Evolutionary conservation across 2,329 filamentous ascomycete species (phyloP).

Genomic region (Trematosphaeria pertusa): DNA sequence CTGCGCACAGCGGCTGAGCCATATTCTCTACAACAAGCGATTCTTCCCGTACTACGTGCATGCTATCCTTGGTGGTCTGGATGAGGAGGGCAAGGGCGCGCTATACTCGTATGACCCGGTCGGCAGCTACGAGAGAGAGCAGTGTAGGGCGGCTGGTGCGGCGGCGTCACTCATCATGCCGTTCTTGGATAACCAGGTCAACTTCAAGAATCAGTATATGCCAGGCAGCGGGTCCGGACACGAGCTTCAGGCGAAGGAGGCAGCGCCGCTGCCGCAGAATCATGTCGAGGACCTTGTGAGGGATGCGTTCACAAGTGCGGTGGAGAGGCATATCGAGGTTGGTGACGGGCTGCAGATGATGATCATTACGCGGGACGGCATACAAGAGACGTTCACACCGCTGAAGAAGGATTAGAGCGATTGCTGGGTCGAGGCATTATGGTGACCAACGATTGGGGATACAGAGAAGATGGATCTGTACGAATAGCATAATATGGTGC

Average conservation of each 20-base stretch:
- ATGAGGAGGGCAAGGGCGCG: conserved; percentile 92
- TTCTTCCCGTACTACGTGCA: conserved; percentile 99
- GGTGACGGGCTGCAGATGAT: conserved; percentile 96
- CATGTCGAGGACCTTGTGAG: conserved; percentile 88
- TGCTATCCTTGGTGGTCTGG: conserved; percentile 90
- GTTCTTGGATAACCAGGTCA: conserved; percentile 99
- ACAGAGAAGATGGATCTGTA: conserved; percentile 24
- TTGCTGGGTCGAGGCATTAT: conserved; percentile 43
- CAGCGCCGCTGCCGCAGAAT: conserved; percentile 71
- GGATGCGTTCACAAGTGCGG: conserved; percentile 97
- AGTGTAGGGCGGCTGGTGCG: conserved; percentile 91
- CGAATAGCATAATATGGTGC: conserved; percentile 24
- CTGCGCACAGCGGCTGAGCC: conserved; percentile 92
- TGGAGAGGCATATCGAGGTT: conserved; percentile 98
- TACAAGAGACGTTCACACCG: conserved; percentile 82
- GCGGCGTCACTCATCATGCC: conserved; percentile 97
- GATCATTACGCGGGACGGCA: conserved; percentile 85
- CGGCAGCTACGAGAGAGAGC: conserved; percentile 95
- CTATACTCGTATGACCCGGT: conserved; percentile 98
- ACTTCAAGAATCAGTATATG: conserved; percentile 98
- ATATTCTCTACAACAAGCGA: conserved; percentile 94
- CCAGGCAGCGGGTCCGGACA: conserved; percentile 86
- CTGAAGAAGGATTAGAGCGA: conserved; percentile 69
- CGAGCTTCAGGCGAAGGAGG: conserved; percentile 73
- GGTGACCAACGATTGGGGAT: conserved; percentile 46